These are phyloP conservation scores for Trichoderma erinaceum DNA, from an alignment of 495 filamentous ascomycete species.

Conservation along the genomic window DNA sequence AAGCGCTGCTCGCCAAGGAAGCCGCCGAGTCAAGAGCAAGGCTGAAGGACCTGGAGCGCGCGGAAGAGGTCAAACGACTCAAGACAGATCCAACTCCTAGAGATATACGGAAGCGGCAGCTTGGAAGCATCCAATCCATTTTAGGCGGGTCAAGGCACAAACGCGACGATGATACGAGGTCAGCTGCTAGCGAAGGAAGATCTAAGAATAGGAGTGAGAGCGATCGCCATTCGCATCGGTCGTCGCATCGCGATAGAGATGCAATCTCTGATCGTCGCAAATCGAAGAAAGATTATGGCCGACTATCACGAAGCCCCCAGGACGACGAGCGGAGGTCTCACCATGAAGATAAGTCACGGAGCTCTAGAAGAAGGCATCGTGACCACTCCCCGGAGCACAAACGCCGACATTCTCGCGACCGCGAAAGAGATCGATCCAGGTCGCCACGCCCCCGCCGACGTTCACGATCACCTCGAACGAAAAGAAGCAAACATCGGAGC, in stretches of 20 bases:
- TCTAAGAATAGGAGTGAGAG: constrained; percentile 15
- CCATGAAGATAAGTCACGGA: constrained; percentile 20
- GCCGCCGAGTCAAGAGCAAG: constrained; percentile 49
- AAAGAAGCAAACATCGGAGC: constrained; percentile 20
- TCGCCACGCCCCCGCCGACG: constrained; percentile 14
- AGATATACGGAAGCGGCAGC: constrained; percentile 45
- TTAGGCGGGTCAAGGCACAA: constrained; percentile 37
- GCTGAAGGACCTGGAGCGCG: constrained; percentile 38
- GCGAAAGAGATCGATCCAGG: constrained; percentile 16
- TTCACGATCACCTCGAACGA: constrained; percentile 6
- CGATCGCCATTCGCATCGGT: neutral
- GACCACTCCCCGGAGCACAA: constrained; percentile 16
- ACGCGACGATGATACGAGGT: constrained; percentile 18
- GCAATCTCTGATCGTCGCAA: constrained; percentile 15
- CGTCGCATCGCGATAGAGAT: constrained; percentile 16
- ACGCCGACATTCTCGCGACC: constrained; percentile 17
- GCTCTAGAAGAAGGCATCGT: constrained; percentile 29
- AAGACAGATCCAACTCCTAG: constrained; percentile 32
- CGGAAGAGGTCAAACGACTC: constrained; percentile 34
- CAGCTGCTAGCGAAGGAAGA: constrained; percentile 22
- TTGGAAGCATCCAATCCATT: constrained; percentile 49
- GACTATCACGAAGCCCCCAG: constrained; percentile 16
- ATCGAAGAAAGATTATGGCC: constrained; percentile 10
- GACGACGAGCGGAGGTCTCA: constrained; percentile 21
- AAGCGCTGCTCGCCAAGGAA: constrained; percentile 77